Conservation (phyloP, 805 yeast species). For the Candida peoriensis region DNA sequence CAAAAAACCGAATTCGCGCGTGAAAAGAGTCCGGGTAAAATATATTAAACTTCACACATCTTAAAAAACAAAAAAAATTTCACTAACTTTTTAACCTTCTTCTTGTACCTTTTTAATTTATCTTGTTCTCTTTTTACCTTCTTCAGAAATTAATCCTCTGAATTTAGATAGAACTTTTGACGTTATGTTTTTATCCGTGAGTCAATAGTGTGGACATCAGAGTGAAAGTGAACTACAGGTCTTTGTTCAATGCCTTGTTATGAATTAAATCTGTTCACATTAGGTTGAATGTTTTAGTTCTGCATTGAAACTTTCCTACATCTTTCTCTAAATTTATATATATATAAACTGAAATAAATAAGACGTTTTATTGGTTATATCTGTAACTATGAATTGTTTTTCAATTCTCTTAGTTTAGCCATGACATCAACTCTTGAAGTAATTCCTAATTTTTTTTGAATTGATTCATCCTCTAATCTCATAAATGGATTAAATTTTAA, state of each 20-base stretch:
- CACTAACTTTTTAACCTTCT: no score
- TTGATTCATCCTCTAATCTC: slow-evolving; percentile 62
- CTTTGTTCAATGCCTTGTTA: not conserved
- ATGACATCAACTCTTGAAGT: slow-evolving; percentile 51
- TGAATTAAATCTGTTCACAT: not conserved
- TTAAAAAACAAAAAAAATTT: slow-evolving; percentile 9
- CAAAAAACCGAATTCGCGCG: no score
- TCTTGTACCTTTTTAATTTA: no score
- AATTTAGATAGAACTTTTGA: slow-evolving; percentile 37
- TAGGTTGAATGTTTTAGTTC: not conserved
- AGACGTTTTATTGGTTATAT: not conserved
- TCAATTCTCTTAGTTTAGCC: slow-evolving; percentile 69
- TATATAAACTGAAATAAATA: not conserved
- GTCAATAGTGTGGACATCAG: slow-evolving; percentile 48
- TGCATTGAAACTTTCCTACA: no score
- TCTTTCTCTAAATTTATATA: not conserved
- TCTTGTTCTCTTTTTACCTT: slow-evolving; percentile 10
- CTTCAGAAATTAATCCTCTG: slow-evolving; percentile 31
- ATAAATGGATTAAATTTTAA: slow-evolving; percentile 82
- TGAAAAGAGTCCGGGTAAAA: no score
- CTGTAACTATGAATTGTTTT: slow-evolving; percentile 41
- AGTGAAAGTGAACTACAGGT: slow-evolving; percentile 33
- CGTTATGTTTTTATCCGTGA: slow-evolving; percentile 23
- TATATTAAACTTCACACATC: no score
- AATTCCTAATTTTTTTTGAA: slow-evolving; percentile 55